phyloP scores from a whole-genome alignment of 805 yeast genomes.

The Candida jianshihensis region DNA sequence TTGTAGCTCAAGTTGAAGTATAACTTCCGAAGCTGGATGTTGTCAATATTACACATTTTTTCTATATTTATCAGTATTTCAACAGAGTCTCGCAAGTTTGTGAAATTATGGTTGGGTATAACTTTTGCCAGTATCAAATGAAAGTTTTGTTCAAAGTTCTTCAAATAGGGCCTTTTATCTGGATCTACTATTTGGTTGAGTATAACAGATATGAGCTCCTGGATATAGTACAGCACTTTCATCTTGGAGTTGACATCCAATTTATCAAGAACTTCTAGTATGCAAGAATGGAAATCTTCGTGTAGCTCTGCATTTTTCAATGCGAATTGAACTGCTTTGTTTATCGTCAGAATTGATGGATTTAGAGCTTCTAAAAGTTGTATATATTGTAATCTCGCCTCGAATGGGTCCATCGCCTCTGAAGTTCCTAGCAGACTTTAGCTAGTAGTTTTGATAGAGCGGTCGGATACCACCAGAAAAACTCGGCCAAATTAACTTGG shows the following conservation, averaged over 20 bases:
- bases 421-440: no score
- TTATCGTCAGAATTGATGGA: conserved; percentile 50
- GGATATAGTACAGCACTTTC: conserved; percentile 64
- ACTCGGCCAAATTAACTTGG: not conserved
- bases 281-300: conserved; percentile 63
- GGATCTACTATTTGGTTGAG: conserved; percentile 1
- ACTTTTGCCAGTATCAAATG: conserved; percentile 26
- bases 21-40: conserved; percentile 1
- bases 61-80: conserved; percentile 15
- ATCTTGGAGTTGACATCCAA: conserved; percentile 56
- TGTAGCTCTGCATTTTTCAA: conserved; percentile 49
- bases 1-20: conserved; percentile 3
- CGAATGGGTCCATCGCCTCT: conserved; percentile 80
- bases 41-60: conserved; percentile 7
- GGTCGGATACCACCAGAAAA: no score
- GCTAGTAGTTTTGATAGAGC: no score
- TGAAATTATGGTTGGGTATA: conserved; percentile 26
- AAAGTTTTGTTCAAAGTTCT: conserved; percentile 26
- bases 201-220: conserved; percentile 43
- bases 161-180: conserved; percentile 16
- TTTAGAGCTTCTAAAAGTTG: conserved; percentile 58
- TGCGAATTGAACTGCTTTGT: conserved; percentile 31
- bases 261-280: conserved; percentile 49
- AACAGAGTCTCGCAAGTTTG: conserved; percentile 14
- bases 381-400: conserved; percentile 69